These are phyloP conservation scores for Nannizzia gypsea DNA, from an alignment of 2,329 filamentous ascomycete genomes.

Conservation along the genomic window DNA sequence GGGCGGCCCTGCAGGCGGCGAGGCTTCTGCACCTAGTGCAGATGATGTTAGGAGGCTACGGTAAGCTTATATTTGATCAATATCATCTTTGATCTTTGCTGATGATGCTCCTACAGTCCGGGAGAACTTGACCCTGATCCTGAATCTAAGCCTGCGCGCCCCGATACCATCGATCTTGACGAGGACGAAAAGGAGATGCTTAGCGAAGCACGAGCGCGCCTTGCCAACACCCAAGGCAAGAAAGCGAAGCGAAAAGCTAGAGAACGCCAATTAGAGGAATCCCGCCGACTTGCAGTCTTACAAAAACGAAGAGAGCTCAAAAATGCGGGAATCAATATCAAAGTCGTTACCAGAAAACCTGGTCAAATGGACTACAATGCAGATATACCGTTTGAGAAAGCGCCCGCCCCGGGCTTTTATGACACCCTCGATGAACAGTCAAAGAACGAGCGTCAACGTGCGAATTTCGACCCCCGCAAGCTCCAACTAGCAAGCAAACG, in stretches of 20 bases:
- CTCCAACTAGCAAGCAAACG: constrained; percentile 81
- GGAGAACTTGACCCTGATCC: constrained; percentile 96
- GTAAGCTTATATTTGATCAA: constrained; percentile 18
- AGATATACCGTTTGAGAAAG: constrained; percentile 95
- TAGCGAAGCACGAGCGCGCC: constrained; percentile 86
- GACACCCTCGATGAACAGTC: constrained; percentile 75
- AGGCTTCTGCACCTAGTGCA: constrained; percentile 75
- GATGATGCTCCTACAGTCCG: constrained; percentile 37
- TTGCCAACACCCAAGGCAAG: constrained; percentile 97
- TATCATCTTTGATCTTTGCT: constrained; percentile 7
- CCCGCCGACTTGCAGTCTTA: constrained; percentile 71
- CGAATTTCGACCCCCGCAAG: constrained; percentile 82
- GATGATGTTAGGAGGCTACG: constrained; percentile 82
- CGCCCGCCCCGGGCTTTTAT: constrained; percentile 77
- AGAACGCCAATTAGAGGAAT: constrained; percentile 91
- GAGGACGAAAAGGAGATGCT: constrained; percentile 99
- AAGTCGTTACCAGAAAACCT: constrained; percentile 79
- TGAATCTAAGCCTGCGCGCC: constrained; percentile 87
- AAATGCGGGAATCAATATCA: constrained; percentile 96
- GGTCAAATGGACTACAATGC: constrained; percentile 99
- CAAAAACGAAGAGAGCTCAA: constrained; percentile 96
- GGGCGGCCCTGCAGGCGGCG: constrained; percentile 73
- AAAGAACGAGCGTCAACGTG: constrained; percentile 71
- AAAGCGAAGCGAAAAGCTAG: constrained; percentile 97
- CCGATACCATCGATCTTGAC: constrained; percentile 94